Percentiles rank a stretch among this genome's conserved stretches.
These are phyloP conservation scores for Cladosporium sp. DNA, from an alignment of 2,329 filamentous ascomycete genomes.

Conservation along the genomic window DNA sequence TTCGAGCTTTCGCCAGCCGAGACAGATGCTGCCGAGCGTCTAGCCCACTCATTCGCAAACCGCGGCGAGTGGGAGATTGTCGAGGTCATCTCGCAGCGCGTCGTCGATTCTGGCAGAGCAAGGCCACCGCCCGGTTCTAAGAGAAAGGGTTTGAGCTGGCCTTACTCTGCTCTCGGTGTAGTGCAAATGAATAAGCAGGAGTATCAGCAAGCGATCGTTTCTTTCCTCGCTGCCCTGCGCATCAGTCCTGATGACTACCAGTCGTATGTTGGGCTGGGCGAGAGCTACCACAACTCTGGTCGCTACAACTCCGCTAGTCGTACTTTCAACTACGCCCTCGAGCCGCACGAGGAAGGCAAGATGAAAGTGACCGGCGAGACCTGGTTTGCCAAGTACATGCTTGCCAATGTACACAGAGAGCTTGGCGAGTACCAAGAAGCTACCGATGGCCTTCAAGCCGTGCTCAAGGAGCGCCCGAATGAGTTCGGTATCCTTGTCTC, in stretches of 20 bases:
- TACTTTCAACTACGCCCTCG: conserved; percentile 82
- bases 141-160: conserved; percentile 92
- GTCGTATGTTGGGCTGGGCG: conserved; percentile 94
- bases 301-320: conserved; percentile 92
- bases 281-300: conserved; percentile 93
- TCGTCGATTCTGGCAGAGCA: conserved; percentile 92
- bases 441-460: conserved; percentile 71
- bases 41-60: conserved; percentile 83
- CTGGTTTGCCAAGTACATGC: conserved; percentile 97
- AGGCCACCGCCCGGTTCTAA: conserved; percentile 89
- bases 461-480: conserved; percentile 65
- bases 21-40: conserved; percentile 79
- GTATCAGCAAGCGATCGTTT: conserved; percentile 83
- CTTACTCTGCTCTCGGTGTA: conserved; percentile 87
- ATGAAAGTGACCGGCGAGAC: conserved; percentile 63
- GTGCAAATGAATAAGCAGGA: conserved; percentile 94
- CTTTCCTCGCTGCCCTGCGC: conserved; percentile 84
- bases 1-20: conserved; percentile 89
- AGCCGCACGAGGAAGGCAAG: conserved; percentile 64
- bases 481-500: conserved; percentile 89
- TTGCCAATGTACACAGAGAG: conserved; percentile 91
- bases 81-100: conserved; percentile 84
- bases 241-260: conserved; percentile 87
- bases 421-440: conserved; percentile 87
- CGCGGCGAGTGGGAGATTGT: conserved; percentile 95